Evolutionary conservation across 78 protist genomes (phyloP), one percentile per base, ranked within the genome.

Genomic region (Dictyostelium purpureum): DNA sequence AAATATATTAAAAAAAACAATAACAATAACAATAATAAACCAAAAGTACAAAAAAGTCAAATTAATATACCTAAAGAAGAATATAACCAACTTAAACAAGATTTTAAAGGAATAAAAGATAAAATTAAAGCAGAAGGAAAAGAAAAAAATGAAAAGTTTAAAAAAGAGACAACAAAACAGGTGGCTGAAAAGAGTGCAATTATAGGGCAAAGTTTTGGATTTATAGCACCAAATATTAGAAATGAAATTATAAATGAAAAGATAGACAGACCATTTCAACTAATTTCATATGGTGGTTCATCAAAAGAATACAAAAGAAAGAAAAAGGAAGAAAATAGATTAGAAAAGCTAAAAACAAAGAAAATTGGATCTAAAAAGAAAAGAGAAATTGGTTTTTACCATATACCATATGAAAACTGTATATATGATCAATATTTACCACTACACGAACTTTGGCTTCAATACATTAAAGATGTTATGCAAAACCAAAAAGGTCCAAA

Each of bases 351-450:
- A 38, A 61, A 78, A 56, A 26, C 70, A 10, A 77, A 54, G 21
- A 70, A 49, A 26, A 4, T 71, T 2, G 69, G 69, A 0, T 33
- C 80, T n/a, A 82, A 19, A 56, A 70, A 70, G 79, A 71, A 67
- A 12, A 67, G 90, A 70, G 90, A 82, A 31, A 40, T 59, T 0
- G 16, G 42, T 4, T 71, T 82, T 37, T 82, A 24, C 54, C 37
- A 73, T 26, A 82, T 82, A 1, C 10, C 67, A 73, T 26, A 24
- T 26, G 79, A 85, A 61, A 54, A 85, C n/a, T 70, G 79, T 56
- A 52, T 81, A 42, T 90, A 90, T 42, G 94, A 90, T 81, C 77
- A 73, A 31, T 81, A 75, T 51, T 21, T 90, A 49, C 94, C 94
- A 43, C 54, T 90, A 11, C 77, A 90, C 4, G 43, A 69, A 31